Base-by-base conservation (phyloP, 2,329 filamentous ascomycete species). In the Rhytidhysteron rufulum region DNA sequence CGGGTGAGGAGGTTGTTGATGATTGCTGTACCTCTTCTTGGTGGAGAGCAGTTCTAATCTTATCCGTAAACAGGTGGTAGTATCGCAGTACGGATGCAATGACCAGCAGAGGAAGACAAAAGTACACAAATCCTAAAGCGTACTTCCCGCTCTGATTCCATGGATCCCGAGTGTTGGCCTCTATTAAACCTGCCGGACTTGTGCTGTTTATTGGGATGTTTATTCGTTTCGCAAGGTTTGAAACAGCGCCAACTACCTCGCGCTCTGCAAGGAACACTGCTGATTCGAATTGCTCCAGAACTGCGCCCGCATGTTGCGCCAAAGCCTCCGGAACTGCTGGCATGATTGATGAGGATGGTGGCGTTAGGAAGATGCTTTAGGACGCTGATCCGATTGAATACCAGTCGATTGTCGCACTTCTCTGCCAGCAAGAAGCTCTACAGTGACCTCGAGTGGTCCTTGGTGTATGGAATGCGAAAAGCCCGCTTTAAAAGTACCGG, bases 21-120 rank as follows among this genome's bases (percentile, higher is more conserved):
- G 83, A 77, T 54, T 82, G 76, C 57, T 86, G 76, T 54, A 87
- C 75, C 60, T 88, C 82, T 58, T 93, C 83, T 69, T 94, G 91
- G 70, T 93, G 87, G 44, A 93, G 80, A 47, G 88, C 90, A 51
- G 90, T 86, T 51, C 90, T 81, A 50, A 95, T 88, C 70, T 93
- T 94, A 71, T 96, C 90, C 54, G 90, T 88, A 84, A 88, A 95
- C 52, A 85, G 83, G 65, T 95, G 86, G 74, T 90, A 95, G 59
- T 86, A 75, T 50, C 88, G 82, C 59, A 91, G 73, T 9, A 84
- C 56, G 9, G 85, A 69, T 4, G 90, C 82, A 39, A 80, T 55
- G 20, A 78, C 75, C 48, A 90, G 75, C 44, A 96, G 65, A 37
- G 83, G 80, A 35, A 94, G 65, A 38, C 85, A 82, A 57, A 95